Conservation (phyloP, 2,329 filamentous ascomycete genomes). For the Talaromyces atroroseus region DNA sequence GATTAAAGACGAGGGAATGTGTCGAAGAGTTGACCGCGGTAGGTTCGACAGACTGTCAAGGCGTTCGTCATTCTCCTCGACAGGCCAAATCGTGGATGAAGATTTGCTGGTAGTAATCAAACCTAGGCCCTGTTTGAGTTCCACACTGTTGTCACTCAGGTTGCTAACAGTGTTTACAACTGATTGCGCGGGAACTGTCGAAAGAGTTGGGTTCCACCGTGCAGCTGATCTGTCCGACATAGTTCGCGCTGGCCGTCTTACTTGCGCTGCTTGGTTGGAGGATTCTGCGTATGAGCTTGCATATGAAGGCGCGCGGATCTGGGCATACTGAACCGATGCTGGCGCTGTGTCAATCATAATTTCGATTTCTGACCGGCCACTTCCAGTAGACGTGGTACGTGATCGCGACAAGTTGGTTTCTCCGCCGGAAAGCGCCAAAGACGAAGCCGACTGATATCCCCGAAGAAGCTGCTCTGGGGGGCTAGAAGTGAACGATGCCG, state of each 20-base stretch:
- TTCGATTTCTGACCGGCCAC: conserved; percentile 8
- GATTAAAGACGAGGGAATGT: conserved; percentile 26
- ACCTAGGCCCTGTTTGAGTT: conserved; percentile 7
- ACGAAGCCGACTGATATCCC: conserved; percentile 32
- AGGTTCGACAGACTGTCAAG: conserved; percentile 34
- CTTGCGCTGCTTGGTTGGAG: conserved; percentile 22
- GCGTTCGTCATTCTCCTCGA: conserved; percentile 31
- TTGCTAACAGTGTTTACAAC: conserved; percentile 14
- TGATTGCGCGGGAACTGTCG: conserved; percentile 36
- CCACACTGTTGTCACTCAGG: conserved; percentile 13
- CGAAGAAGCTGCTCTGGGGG: conserved; percentile 30
- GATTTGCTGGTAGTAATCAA: conserved; percentile 16
- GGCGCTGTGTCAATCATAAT: background rate
- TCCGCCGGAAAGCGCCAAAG: conserved; percentile 21
- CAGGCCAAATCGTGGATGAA: conserved; percentile 31
- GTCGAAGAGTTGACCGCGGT: conserved; percentile 23
- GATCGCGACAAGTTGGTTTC: conserved; percentile 7
- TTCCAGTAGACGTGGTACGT: conserved; percentile 10
- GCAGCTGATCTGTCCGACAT: conserved; percentile 30
- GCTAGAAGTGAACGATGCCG: conserved; percentile 36
- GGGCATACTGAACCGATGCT: conserved; percentile 34
- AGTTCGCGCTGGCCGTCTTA: conserved; percentile 22
- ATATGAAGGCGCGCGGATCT: conserved; percentile 32
- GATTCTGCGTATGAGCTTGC: conserved; percentile 38
- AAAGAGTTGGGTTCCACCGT: conserved; percentile 40